Base-by-base conservation (phyloP, 306 rosid species). In the Acacia confusa region DNA sequence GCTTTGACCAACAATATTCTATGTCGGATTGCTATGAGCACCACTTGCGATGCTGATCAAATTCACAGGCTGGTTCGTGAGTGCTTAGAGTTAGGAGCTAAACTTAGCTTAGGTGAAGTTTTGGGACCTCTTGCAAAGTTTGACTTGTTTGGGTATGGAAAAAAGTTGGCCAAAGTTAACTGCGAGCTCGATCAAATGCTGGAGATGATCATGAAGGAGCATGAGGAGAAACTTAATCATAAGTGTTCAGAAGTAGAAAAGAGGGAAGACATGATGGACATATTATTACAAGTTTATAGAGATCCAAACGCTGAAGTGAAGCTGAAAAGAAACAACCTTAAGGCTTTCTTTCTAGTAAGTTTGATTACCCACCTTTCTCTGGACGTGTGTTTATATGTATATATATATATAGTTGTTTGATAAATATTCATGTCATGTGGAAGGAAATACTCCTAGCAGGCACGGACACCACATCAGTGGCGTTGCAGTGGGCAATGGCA, bases 271-370 rank as follows among this genome's bases (percentile, higher is more conserved):
- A 83, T 92, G 85, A 81, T 91, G 90, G 97, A 92, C 71, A 80
- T 92, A 14, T 40, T 92, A 8, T 50, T 92, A 53, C 80, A 85
- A 74, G 86, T 86, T 22, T 70, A 79, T 55, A 74, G 76, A 16
- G 89, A 88, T 80, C 85, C 90, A 25, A 72, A 48, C n/a, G 88
- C 93, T 84, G 85, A 92, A 70, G 78, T 90, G 17, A 87, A 73
- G 79, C 41, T 92, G 48, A 70, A 85, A 25, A 85, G 88, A 74
- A 88, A 79, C 32, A 89, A 92, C 82, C 76, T 92, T 63, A 92
- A 92, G 76, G 85, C 86, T 14, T 92, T 91, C 79, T 86, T 92
- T 74, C 80, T 92, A 7, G 93, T 90, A 82, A 83, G 94, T 76
- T 40, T 4, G 32, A 77, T 17, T 30, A n/a, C 38, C 55, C 16